Base-by-base conservation (phyloP, 2,329 filamentous ascomycete species). In the Phyllosticta citrichinensis region DNA sequence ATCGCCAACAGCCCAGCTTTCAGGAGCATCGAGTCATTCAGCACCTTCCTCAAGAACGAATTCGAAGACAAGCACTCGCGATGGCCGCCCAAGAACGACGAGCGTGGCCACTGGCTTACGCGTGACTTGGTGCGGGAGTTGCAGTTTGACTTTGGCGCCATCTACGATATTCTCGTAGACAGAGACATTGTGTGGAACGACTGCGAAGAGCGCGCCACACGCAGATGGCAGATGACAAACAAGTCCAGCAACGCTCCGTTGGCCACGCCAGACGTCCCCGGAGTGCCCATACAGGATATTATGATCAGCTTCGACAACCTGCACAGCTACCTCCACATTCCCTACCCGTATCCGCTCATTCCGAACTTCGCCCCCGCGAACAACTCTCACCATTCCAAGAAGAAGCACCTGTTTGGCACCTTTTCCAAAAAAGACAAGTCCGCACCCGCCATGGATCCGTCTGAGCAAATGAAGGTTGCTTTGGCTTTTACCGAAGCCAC, bases 81-180 rank as follows among this genome's bases (percentile, higher is more conserved):
- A 6, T 89, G 87, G 87, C 87, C 87, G 3, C 83, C 83, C 1
- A 71, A 68, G 1, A 66, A 65, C 14, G 65, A 70, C 24, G 65
- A 70, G 47, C 66, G 55, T 58, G 64, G 51, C 35, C 65, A 58
- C 47, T 88, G 86, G 86, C 75, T 89, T 12, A 86, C 81, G 4
- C 77, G 86, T 51, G 79, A 77, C 2, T 69, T 87, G 19, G 79
- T 79, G 0, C 77, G 80, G 55, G 76, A 76, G 2, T 69, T 89
- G n/a, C 84, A 87, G 64, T 77, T 76, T 33, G 87, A 89, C 65
- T 88, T 89, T 66, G 83, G 84, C 2, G 82, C 83, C 0, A 74
- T 89, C 1, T 89, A 89, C 66, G 86, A 89, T 66, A 88, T 87
- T 64, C 75, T 89, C 1, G 86, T 89, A 17, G 82, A 89, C 69